A percentile compares a stretch with the other conserved stretches of the same genome.
These are phyloP conservation scores for Colletotrichum shisoi DNA, from an alignment of 2,329 filamentous ascomycete species.

Conservation along the genomic window DNA sequence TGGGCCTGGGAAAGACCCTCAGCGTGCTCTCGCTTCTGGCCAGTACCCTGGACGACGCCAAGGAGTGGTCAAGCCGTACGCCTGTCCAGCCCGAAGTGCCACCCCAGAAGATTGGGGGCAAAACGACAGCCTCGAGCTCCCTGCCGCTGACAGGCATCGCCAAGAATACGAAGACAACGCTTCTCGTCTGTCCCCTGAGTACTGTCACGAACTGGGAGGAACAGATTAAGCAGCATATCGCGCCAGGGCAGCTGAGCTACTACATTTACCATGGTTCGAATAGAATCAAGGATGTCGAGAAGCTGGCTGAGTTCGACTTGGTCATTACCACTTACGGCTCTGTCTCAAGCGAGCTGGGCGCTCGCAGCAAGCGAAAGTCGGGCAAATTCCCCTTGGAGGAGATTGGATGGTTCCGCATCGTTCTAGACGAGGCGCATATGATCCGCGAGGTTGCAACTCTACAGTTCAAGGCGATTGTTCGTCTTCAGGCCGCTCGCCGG, in stretches of 20 bases:
- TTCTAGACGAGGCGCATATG: constrained; percentile 92
- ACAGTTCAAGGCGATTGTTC: constrained; percentile 85
- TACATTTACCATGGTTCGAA: constrained; percentile 88
- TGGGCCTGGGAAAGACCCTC: constrained; percentile 87
- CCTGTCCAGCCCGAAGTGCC: constrained; percentile 60
- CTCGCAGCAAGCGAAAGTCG: constrained; percentile 67
- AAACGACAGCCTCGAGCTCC: constrained; percentile 49
- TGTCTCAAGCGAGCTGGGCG: constrained; percentile 78
- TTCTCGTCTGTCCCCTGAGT: constrained; percentile 88
- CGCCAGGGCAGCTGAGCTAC: constrained; percentile 68
- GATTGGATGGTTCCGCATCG: constrained; percentile 91
- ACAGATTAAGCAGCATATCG: constrained; percentile 85
- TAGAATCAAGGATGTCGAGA: constrained; percentile 72
- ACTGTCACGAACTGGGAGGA: constrained; percentile 95
- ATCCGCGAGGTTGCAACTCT: constrained; percentile 86
- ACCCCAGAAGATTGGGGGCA: constrained; percentile 51
- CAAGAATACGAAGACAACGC: constrained; percentile 77
- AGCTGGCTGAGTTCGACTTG: constrained; percentile 78
- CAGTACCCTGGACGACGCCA: constrained; percentile 69
- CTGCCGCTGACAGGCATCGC: constrained; percentile 62
- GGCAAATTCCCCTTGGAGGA: constrained; percentile 73
- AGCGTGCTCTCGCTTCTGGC: constrained; percentile 83
- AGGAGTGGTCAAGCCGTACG: constrained; percentile 64
- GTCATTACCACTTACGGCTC: constrained; percentile 94
- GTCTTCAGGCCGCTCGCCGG: constrained; percentile 78